phyloP scores from a whole-genome alignment of 495 filamentous ascomycete genomes.

The Stereocaulon alpinum region DNA sequence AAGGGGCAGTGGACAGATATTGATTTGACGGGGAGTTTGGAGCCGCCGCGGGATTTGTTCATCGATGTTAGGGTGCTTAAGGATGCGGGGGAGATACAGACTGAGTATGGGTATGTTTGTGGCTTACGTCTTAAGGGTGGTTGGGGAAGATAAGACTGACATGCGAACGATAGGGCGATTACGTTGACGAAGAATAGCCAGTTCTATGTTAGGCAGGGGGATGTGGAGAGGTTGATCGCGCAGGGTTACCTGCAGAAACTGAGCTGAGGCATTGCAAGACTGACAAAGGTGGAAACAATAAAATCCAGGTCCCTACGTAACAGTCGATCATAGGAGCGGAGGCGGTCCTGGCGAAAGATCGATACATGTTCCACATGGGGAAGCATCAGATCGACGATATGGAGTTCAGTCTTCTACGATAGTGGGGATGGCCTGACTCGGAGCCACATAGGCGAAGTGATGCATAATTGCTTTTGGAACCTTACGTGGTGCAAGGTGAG shows the following conservation, averaged over 20 bases:
- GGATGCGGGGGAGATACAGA: conserved; percentile 98
- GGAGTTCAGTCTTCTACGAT: too few relatives aligned
- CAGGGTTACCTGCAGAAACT: conserved; percentile 96
- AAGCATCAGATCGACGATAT: too few relatives aligned
- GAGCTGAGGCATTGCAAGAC: conserved; percentile 43
- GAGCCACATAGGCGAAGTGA: too few relatives aligned
- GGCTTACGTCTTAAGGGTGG: conserved; percentile 22
- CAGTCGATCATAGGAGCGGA: too few relatives aligned
- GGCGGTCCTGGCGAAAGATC: too few relatives aligned
- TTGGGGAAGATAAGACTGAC: neutral
- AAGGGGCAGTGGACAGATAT: conserved; percentile 99
- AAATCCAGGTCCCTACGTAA: too few relatives aligned
- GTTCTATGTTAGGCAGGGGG: conserved; percentile 91
- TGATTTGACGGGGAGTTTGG: conserved; percentile 87
- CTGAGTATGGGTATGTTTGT: conserved; percentile 80
- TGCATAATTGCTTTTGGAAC: too few relatives aligned
- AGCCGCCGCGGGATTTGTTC: conserved; percentile 90
- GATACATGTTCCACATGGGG: too few relatives aligned
- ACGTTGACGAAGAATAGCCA: conserved; percentile 97
- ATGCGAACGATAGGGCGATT: conserved; percentile 54
- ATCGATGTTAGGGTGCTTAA: conserved; percentile 95
- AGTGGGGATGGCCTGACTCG: too few relatives aligned
- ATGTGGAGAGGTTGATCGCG: conserved; percentile 88
- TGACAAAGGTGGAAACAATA: too few relatives aligned
- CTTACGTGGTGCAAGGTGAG: neutral